Conservation (phyloP, 1,139 yeast genomes). For the Trichomonascaceae sp. region DNA sequence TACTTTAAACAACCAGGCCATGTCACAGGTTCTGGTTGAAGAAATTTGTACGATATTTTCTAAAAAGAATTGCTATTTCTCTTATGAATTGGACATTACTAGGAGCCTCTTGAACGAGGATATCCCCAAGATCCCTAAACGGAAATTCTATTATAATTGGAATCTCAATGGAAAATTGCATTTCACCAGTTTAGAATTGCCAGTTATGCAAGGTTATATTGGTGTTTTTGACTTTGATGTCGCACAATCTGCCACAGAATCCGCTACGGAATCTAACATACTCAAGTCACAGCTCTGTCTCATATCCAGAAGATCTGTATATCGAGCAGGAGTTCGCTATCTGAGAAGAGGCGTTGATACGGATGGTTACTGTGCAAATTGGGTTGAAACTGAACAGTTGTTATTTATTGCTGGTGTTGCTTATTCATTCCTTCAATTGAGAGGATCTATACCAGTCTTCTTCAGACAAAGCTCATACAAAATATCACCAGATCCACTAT, state of each 20-base stretch:
- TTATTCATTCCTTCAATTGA: slow-evolving; percentile 22
- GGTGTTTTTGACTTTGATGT: not conserved
- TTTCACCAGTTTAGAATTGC: slow-evolving; percentile 23
- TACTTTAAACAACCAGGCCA: not conserved
- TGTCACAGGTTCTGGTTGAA: slow-evolving; percentile 10
- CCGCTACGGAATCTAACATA: too few species aligned
- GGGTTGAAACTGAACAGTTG: slow-evolving; percentile 41
- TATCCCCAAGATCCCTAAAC: slow-evolving; percentile 3
- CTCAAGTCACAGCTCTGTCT: slow-evolving; percentile 20
- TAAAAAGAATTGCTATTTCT: slow-evolving; percentile 20
- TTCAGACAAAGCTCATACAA: slow-evolving; percentile 47
- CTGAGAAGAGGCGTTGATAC: slow-evolving; percentile 42
- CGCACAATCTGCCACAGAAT: not conserved
- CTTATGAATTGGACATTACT: slow-evolving; percentile 23
- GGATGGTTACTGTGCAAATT: slow-evolving; percentile 42
- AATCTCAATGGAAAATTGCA: slow-evolving; percentile 23
- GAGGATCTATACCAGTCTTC: slow-evolving; percentile 49
- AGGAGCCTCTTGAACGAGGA: slow-evolving; percentile 7
- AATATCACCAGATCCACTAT: slow-evolving; percentile 39
- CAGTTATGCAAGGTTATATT: slow-evolving; percentile 37
- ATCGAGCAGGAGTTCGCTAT: slow-evolving; percentile 43
- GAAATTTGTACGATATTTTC: slow-evolving; percentile 13
- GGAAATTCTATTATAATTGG: slow-evolving; percentile 31
- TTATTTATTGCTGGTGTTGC: slow-evolving; percentile 14
- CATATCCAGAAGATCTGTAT: slow-evolving; percentile 35